Evolutionary conservation across 257 asterid genomes (phyloP), one percentile per base, ranked within the genome.

Genomic region (Cynanchum wilfordii): DNA sequence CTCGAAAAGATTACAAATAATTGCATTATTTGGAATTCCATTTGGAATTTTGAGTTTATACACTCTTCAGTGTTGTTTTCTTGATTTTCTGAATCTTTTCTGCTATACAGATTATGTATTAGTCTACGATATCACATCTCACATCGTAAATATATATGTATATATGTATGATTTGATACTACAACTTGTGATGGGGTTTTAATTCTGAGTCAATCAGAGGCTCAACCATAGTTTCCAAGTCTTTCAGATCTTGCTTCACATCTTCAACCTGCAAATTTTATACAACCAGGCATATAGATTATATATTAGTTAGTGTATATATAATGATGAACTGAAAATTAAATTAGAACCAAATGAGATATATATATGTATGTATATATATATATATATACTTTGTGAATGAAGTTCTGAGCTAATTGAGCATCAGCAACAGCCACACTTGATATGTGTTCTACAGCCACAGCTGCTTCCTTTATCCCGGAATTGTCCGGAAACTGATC

Each of bases 201-300:
- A 63, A 44, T 24, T 78, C 69, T 59, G 42, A 3, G 42, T 82
- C 80, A 75, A 84, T 80, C 55, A 85, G 70, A 47, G 93, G 91
- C 71, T 82, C 88, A 68, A 81, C 83, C 77, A 81, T 75, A 20
- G 74, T 70, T 78, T 85, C 90, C 77, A 88, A 70, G 16, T 84
- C 89, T 68, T 82, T 80, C 75, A 91, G 70, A 65, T 89, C 96
- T 80, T 85, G 86, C 80, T 85, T 77, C 80, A 89, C 77, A 66
- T 87, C 90, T 71, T 79, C 87, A 77, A 82, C 91, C 96, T 89
- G 85, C 74, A 11, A 49, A 81, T 76, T 9, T 20, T 47, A 29
- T n/a, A 1, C 0, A 1, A 17, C 29, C 68, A 54, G 16, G n/a
- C 2, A 20, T n/a, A 27, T 42, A 36, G 5, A 20, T 22, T 10